Base-by-base conservation (phyloP, 1,284 basidiomycete species). In the Microbotryum intermedium region DNA sequence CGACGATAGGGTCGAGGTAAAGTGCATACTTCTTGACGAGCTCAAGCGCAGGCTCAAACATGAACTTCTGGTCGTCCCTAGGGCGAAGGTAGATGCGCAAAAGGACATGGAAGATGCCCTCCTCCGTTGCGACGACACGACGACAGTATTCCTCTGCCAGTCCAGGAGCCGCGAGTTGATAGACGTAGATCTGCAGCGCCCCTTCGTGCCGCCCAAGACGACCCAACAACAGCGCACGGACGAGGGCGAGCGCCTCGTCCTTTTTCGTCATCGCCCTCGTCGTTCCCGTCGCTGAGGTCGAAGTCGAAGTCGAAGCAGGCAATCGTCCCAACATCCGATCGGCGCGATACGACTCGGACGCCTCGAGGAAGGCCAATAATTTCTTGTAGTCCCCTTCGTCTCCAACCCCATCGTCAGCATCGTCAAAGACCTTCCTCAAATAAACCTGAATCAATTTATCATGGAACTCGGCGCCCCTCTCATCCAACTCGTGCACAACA, bases 91-190 rank as follows among this genome's bases (percentile, higher is more conserved):
- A 97, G 58, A 94, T 85, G 28, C 84, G 83, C 25, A 97, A 81
- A 6, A 99, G 81, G 1, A 84, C 84, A 50, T 94, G 80, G 78
- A 91, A 98, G 67, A 97, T 83, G 16, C 64, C 64, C 8, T 53
- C 51, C 52, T 80, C 77, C 6, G 82, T 74, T 50, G 81, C 76
- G 73, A 90, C 88, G 20, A 87, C 80, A 44, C 83, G 83, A 71
- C 87, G 86, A 77, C 92, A 97, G 74, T 95, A 91, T 87, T 87
- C 83, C 77, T 97, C 94, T 0, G 95, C 95, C 61, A 88, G 88
- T 16, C 76, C 65, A 72, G 86, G 88, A 72, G 94, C 88, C 42
- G 84, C 80, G 29, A 97, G 78, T 49, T 84, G 83, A 71, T 94
- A 87, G 1, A 93, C 91, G 73, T 97, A 97, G 28, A 95, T 83